A percentile compares a stretch with the other conserved stretches of the same genome.
Conservation (phyloP, 345 rosid species). For the Salix koriyanagi region DNA sequence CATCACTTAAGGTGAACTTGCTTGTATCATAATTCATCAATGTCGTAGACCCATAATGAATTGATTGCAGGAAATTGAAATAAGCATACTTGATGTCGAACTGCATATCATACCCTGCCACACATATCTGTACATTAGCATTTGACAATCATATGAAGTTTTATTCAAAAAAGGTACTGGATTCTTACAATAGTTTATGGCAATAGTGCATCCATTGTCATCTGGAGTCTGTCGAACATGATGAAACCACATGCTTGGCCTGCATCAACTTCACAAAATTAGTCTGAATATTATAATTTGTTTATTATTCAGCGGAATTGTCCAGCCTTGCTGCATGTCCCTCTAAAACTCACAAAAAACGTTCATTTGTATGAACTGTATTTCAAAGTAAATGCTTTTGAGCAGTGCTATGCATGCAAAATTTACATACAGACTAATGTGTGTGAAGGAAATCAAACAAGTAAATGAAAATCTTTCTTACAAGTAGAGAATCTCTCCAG, state of each 20-base stretch:
- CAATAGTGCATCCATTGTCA: slow-evolving; percentile 64
- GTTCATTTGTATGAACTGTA: neutral
- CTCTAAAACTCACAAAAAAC: neutral
- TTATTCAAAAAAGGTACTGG: neutral
- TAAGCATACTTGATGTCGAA: slow-evolving; percentile 83
- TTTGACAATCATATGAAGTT: neutral
- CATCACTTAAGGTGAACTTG: slow-evolving; percentile 7
- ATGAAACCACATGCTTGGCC: slow-evolving; percentile 99
- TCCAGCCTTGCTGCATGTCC: neutral
- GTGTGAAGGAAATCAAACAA: neutral
- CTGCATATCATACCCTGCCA: slow-evolving; percentile 93
- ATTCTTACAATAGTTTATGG: slow-evolving; percentile 76
- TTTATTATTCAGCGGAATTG: neutral
- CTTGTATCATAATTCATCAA: slow-evolving; percentile 9
- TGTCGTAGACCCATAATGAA: slow-evolving; percentile 27
- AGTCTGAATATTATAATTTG: neutral
- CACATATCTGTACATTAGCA: neutral
- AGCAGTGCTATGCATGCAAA: too few species aligned
- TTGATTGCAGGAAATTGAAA: slow-evolving; percentile 73
- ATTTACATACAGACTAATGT: too few species aligned
- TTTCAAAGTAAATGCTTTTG: too few species aligned
- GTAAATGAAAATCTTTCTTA: slow-evolving; percentile 33
- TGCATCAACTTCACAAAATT: slow-evolving; percentile 30
- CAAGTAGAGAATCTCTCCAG: slow-evolving; percentile 87
- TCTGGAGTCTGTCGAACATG: slow-evolving; percentile 79